These are phyloP conservation scores for Aureobasidium sp. DNA, from an alignment of 2,329 filamentous ascomycete genomes.

Conservation along the genomic window DNA sequence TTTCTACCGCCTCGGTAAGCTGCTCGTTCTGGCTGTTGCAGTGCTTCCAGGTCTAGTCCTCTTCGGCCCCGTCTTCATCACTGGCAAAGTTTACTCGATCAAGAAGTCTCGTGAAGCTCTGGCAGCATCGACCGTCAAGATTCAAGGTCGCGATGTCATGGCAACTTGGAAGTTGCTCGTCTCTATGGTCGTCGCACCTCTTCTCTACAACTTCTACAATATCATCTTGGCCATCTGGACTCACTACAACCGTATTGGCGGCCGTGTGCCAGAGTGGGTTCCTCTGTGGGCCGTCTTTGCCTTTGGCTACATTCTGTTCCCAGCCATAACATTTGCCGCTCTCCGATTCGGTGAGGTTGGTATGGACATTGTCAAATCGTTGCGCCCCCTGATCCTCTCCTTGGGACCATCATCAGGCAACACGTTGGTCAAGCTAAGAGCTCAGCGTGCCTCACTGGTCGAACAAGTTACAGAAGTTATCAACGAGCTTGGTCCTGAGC, in stretches of 20 bases:
- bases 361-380: conserved; percentile 96
- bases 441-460: conserved; percentile 64
- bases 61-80: conserved; percentile 81
- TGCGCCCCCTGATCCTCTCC: conserved; percentile 77
- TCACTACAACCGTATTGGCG: conserved; percentile 71
- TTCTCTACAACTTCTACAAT: conserved; percentile 76
- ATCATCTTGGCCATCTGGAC: conserved; percentile 66
- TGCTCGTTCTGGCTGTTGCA: conserved; percentile 65
- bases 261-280: conserved; percentile 70
- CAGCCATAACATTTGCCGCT: conserved; percentile 82
- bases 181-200: conserved; percentile 72
- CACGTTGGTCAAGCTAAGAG: conserved; percentile 69
- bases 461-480: conserved; percentile 82
- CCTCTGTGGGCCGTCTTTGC: conserved; percentile 70
- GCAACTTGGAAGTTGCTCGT: conserved; percentile 91
- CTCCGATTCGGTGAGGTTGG: conserved; percentile 95
- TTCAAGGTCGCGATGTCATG: conserved; percentile 81
- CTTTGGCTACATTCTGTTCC: conserved; percentile 71
- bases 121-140: conserved; percentile 78
- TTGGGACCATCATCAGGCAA: conserved; percentile 78
- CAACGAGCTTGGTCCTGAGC: conserved; percentile 88
- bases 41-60: conserved; percentile 80
- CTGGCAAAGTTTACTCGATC: conserved; percentile 71
- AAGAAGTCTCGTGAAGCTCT: conserved; percentile 77
- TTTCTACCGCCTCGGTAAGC: conserved; percentile 70